phyloP scores from a whole-genome alignment of 2,329 filamentous ascomycete species.

The Aureobasidium sp. region DNA sequence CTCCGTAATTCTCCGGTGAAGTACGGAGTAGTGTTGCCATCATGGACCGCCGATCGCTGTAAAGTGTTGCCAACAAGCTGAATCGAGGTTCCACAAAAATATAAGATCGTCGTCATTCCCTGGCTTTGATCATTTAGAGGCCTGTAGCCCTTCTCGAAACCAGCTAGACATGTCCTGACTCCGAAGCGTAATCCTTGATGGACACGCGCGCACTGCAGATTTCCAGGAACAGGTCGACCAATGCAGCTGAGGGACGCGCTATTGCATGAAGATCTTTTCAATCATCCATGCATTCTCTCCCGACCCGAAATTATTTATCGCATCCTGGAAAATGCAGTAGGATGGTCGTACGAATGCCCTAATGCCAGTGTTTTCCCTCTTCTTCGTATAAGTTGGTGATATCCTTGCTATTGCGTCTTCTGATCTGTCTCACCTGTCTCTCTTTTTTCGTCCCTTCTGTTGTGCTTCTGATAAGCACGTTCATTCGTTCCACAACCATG shows the following conservation, averaged over 20 bases:
- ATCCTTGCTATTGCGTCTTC: not conserved
- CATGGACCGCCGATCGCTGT: not conserved
- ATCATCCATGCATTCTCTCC: not conserved
- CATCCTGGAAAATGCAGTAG: not conserved
- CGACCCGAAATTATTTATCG: slow-evolving; percentile 7
- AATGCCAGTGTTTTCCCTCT: not conserved
- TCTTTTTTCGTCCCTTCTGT: not conserved
- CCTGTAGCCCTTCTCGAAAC: not conserved
- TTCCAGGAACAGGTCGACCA: not conserved
- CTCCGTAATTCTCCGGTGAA: not conserved
- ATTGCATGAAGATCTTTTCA: not conserved
- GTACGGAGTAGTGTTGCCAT: not conserved
- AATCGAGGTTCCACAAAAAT: slow-evolving; percentile 1
- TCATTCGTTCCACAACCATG: slow-evolving; percentile 5
- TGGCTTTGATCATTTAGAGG: not conserved
- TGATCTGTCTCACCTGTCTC: not conserved
- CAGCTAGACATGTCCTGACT: slow-evolving; percentile 1
- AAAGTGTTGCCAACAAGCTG: not conserved
- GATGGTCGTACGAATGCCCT: not conserved
- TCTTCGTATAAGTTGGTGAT: not conserved
- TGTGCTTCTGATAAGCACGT: slow-evolving; percentile 1
- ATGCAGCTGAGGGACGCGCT: not conserved
- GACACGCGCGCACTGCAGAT: not conserved
- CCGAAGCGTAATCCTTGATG: not conserved
- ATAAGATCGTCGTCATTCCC: slow-evolving; percentile 6